A percentile compares a stretch with the other conserved stretches of the same genome.
Conservation (phyloP, 1,284 basidiomycete species). For the Ceratobasidium sp. region DNA sequence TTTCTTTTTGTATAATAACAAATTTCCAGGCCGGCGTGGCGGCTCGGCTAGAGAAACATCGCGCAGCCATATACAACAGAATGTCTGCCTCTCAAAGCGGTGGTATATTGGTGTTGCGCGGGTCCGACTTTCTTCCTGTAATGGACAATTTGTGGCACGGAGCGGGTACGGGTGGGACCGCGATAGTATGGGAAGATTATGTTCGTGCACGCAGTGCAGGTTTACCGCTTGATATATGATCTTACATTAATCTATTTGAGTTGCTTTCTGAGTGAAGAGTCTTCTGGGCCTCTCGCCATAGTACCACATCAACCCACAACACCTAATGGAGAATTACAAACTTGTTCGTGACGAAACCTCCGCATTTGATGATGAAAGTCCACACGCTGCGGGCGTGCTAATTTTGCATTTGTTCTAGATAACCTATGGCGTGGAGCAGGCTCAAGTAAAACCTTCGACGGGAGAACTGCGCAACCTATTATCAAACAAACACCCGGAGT, state of each 20-base stretch:
- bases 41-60: background rate
- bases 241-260: background rate
- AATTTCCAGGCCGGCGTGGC: constrained; percentile 10
- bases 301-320: background rate
- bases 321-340: no score
- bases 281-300: background rate
- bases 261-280: background rate
- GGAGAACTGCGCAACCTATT: no score
- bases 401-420: no score
- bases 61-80: background rate
- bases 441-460: no score
- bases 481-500: no score
- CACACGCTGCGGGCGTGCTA: no score
- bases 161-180: background rate
- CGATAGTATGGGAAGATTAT: constrained; percentile 17
- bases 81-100: background rate
- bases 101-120: background rate
- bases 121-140: background rate
- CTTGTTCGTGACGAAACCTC: no score
- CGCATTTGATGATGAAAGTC: no score
- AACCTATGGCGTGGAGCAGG: no score
- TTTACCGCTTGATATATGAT: constrained; percentile 18
- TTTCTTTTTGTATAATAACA: background rate
- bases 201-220: background rate
- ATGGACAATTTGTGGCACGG: constrained; percentile 13